Evolutionary conservation across 164 flowering plant genomes (phyloP).

Genomic region (Platanus orientalis): DNA sequence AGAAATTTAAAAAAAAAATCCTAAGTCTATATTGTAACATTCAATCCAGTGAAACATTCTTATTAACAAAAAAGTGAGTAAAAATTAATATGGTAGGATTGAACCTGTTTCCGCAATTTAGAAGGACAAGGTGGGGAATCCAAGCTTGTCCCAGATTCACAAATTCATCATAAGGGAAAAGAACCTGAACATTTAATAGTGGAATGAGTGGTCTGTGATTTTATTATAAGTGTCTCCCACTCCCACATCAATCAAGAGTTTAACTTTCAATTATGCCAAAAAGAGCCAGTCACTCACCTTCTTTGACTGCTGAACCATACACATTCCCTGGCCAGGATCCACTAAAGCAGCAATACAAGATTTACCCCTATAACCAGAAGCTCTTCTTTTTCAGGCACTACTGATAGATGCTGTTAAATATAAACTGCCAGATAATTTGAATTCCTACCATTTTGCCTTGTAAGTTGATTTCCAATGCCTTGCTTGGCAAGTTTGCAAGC

Average conservation of each 20-base stretch:
- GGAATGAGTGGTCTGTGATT: constrained; percentile 3
- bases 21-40: too few relatives aligned
- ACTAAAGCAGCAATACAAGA: constrained; percentile 23
- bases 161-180: constrained; percentile 89
- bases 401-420: constrained; percentile 12
- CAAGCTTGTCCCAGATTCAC: constrained; percentile 60
- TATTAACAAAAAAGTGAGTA: not conserved
- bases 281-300: too few relatives aligned
- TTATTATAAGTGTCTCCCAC: too few relatives aligned
- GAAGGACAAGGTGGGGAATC: constrained; percentile 79
- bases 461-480: constrained; percentile 72
- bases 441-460: constrained; percentile 48
- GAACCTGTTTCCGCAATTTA: constrained; percentile 96
- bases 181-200: constrained; percentile 41
- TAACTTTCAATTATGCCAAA: not conserved
- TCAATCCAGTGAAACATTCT: too few relatives aligned
- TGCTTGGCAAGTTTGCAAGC: constrained; percentile 60
- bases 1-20: too few relatives aligned
- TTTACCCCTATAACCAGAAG: constrained; percentile 19
- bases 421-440: constrained; percentile 15
- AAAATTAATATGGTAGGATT: too few relatives aligned
- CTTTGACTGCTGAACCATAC: constrained; percentile 31
- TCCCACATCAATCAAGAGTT: too few relatives aligned
- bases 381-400: constrained; percentile 15
- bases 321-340: constrained; percentile 30